phyloP scores from a whole-genome alignment of 495 filamentous ascomycete species.

The Hypoxylon cercidicola region DNA sequence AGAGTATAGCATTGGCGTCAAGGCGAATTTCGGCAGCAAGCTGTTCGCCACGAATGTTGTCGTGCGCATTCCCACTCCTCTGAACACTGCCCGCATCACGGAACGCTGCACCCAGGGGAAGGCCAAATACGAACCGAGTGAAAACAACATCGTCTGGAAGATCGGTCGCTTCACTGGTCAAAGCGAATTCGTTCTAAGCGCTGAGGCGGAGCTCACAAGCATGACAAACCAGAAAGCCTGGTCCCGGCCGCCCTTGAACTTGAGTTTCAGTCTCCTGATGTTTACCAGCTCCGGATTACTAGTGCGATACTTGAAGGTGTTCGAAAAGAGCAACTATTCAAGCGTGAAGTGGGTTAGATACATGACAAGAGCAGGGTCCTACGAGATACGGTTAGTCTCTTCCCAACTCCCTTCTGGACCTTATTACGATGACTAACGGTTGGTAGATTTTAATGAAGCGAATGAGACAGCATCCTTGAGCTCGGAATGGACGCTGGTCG shows the following conservation, averaged over 20 bases:
- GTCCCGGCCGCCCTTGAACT: slow-evolving; percentile 89
- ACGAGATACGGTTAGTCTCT: slow-evolving; percentile 74
- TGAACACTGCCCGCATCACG: slow-evolving; percentile 96
- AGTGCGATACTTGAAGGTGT: slow-evolving; percentile 97
- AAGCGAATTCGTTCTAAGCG: slow-evolving; percentile 92
- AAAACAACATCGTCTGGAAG: slow-evolving; percentile 99
- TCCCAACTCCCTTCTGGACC: background rate
- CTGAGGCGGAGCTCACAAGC: slow-evolving; percentile 89
- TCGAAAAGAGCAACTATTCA: slow-evolving; percentile 99
- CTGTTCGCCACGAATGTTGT: slow-evolving; percentile 99
- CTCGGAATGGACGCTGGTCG: background rate
- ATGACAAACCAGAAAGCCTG: slow-evolving; percentile 99
- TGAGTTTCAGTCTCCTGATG: slow-evolving; percentile 95
- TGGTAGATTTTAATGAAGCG: slow-evolving; percentile 21
- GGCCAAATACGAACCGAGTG: slow-evolving; percentile 97
- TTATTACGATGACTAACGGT: slow-evolving; percentile 16
- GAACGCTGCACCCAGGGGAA: slow-evolving; percentile 94
- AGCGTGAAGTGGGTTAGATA: slow-evolving; percentile 99
- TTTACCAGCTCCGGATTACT: slow-evolving; percentile 94
- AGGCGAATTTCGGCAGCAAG: slow-evolving; percentile 95
- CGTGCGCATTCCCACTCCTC: slow-evolving; percentile 91
- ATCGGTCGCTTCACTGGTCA: slow-evolving; percentile 96
- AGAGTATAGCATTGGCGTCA: slow-evolving; percentile 97
- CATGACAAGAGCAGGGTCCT: slow-evolving; percentile 93
- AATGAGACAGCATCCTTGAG: background rate